Evolutionary conservation across 139 green algal species (phyloP).

Genomic region (Micractinium conductrix): DNA sequence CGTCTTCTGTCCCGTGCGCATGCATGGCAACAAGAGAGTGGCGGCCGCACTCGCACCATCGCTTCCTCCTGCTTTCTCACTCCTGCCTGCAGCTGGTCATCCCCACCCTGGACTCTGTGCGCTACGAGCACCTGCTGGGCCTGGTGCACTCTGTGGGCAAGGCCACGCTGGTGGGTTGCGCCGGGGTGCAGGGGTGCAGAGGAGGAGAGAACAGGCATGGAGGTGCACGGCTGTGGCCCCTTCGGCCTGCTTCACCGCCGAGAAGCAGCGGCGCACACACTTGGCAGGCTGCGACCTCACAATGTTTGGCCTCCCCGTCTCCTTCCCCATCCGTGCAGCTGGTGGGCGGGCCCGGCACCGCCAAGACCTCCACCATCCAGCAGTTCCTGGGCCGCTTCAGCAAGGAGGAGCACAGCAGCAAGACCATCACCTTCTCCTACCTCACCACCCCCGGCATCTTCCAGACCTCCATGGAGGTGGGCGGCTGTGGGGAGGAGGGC

Average conservation of each 20-base stretch:
- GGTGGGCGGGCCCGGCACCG: constrained; percentile 91
- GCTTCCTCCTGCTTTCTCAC: no score
- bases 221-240: no score
- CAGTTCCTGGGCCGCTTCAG: constrained; percentile 83
- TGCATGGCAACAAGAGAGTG: no score
- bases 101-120: constrained; percentile 88
- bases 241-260: no score
- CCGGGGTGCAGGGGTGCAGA: no score
- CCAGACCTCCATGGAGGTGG: constrained; percentile 46
- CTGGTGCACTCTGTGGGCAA: constrained; percentile 78
- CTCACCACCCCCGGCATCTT: constrained; percentile 94
- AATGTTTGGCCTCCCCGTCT: no score
- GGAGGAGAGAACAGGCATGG: no score
- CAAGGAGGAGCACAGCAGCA: constrained; percentile 70
- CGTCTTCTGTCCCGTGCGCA: no score
- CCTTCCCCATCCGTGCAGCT: constrained; percentile 52
- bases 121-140: constrained; percentile 85
- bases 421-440: constrained; percentile 94
- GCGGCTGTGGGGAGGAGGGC: no score
- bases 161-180: constrained; percentile 26
- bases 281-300: no score
- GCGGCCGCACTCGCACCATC: no score
- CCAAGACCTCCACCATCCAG: constrained; percentile 89
- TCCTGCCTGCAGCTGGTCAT: constrained; percentile 95
- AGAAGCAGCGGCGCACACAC: no score